Percentiles rank a stretch among this genome's conserved stretches.
Conservation (phyloP, 805 yeast species). For the Hanseniaspora mollemarum region DNA sequence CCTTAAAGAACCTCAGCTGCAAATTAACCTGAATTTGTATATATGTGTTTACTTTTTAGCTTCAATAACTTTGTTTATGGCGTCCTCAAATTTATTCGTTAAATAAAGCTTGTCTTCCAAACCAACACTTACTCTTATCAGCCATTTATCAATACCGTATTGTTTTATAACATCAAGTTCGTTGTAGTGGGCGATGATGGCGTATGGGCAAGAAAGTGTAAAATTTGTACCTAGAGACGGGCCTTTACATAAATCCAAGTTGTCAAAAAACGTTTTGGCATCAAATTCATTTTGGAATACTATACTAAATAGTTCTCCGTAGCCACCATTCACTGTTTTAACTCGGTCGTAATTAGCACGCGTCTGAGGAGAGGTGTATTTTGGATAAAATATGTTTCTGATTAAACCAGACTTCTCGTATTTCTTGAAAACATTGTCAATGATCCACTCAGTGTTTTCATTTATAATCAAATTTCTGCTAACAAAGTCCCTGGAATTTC, state of each 20-base stretch:
- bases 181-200: slow-evolving; percentile 71
- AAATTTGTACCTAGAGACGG: slow-evolving; percentile 87
- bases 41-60: neutral
- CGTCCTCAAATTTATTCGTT: slow-evolving; percentile 38
- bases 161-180: slow-evolving; percentile 68
- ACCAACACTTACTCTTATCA: slow-evolving; percentile 77
- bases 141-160: slow-evolving; percentile 71
- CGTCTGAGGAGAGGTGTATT: slow-evolving; percentile 36
- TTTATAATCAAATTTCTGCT: slow-evolving; percentile 46
- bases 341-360: slow-evolving; percentile 58
- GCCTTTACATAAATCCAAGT: slow-evolving; percentile 45
- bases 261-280: slow-evolving; percentile 66
- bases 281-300: slow-evolving; percentile 52
- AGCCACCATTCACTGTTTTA: slow-evolving; percentile 64
- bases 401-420: slow-evolving; percentile 28
- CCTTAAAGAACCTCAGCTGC: too few species aligned
- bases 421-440: slow-evolving; percentile 39
- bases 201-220: slow-evolving; percentile 80
- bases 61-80: slow-evolving; percentile 33
- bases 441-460: slow-evolving; percentile 42
- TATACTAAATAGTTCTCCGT: slow-evolving; percentile 75
- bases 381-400: slow-evolving; percentile 57
- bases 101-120: slow-evolving; percentile 60
- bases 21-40: too few species aligned
- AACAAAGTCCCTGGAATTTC: slow-evolving; percentile 84